phyloP scores from a whole-genome alignment of 495 filamentous ascomycete species.

The Sporormia fimetaria region DNA sequence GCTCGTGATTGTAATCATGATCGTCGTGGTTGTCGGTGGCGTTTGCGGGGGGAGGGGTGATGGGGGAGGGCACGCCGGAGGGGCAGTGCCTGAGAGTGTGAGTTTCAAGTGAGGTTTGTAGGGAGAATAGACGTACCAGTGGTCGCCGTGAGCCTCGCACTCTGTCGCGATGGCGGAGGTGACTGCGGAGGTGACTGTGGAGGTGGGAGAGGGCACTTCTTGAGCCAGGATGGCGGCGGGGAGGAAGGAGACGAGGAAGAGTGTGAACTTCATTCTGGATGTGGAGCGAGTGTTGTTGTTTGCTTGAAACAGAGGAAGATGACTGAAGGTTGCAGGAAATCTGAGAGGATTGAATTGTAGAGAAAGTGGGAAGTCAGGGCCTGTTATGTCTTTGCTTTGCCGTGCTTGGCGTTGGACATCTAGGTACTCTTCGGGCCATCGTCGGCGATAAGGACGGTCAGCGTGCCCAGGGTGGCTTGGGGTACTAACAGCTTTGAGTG shows the following conservation, averaged over 20 bases:
- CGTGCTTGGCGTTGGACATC: background rate
- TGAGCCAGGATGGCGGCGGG: background rate
- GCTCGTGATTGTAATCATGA: background rate
- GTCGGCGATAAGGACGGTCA: too few species aligned
- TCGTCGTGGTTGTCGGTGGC: background rate
- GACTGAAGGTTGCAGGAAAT: too few species aligned
- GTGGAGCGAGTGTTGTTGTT: background rate
- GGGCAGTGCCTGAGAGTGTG: background rate
- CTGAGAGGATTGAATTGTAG: too few species aligned
- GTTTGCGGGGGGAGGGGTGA: background rate
- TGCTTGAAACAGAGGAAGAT: too few species aligned
- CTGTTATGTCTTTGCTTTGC: background rate
- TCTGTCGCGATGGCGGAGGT: background rate
- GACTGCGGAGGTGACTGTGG: background rate
- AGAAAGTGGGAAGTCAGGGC: background rate
- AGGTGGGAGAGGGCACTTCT: background rate
- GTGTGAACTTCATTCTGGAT: background rate
- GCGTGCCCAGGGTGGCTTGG: too few species aligned
- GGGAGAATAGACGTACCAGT: background rate
- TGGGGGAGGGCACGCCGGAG: background rate
- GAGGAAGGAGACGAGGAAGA: background rate
- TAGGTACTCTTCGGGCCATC: too few species aligned
- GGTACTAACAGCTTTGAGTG: too few species aligned
- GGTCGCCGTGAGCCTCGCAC: slow-evolving; percentile 1
- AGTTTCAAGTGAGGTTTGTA: background rate